phyloP scores from a whole-genome alignment of 1,139 yeast species.

The Yamadazyma sp. region DNA sequence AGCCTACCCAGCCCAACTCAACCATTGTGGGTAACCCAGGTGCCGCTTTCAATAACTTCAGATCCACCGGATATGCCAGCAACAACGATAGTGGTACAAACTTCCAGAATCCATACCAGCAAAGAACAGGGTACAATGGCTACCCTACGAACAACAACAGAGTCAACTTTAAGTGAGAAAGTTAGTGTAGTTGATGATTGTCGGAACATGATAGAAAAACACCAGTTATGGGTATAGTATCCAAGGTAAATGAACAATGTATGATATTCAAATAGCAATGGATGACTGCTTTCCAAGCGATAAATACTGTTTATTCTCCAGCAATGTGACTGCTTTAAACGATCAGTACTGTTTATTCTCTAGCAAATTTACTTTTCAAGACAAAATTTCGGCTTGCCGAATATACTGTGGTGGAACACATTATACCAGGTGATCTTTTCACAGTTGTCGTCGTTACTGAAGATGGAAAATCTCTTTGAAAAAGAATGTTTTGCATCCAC shows the following conservation, averaged over 20 bases:
- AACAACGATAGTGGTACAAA: slow-evolving; percentile 13
- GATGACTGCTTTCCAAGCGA: no score
- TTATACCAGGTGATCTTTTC: slow-evolving; percentile 51
- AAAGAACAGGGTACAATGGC: slow-evolving; percentile 13
- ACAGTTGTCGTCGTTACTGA: slow-evolving; percentile 29
- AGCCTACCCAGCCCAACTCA: slow-evolving; percentile 46
- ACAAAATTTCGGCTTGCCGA: slow-evolving; percentile 49
- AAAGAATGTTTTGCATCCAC: slow-evolving; percentile 2
- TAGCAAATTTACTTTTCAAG: slow-evolving; percentile 3
- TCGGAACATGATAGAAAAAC: not conserved
- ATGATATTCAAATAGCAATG: not conserved
- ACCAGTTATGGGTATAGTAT: no score
- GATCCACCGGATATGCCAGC: slow-evolving; percentile 14
- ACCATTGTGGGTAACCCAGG: slow-evolving; percentile 46
- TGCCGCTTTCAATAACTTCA: slow-evolving; percentile 30
- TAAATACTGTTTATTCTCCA: no score
- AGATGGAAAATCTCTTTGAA: slow-evolving; percentile 16
- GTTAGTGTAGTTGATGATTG: no score
- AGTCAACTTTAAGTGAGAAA: slow-evolving; percentile 21
- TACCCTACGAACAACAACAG: slow-evolving; percentile 15
- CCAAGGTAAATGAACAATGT: not conserved
- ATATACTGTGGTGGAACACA: slow-evolving; percentile 47
- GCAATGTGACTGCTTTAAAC: no score
- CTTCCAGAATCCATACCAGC: slow-evolving; percentile 19
- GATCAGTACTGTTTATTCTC: no score